Evolutionary conservation across 805 yeast species (phyloP).

Genomic region (Wickerhamiella hasegawae): DNA sequence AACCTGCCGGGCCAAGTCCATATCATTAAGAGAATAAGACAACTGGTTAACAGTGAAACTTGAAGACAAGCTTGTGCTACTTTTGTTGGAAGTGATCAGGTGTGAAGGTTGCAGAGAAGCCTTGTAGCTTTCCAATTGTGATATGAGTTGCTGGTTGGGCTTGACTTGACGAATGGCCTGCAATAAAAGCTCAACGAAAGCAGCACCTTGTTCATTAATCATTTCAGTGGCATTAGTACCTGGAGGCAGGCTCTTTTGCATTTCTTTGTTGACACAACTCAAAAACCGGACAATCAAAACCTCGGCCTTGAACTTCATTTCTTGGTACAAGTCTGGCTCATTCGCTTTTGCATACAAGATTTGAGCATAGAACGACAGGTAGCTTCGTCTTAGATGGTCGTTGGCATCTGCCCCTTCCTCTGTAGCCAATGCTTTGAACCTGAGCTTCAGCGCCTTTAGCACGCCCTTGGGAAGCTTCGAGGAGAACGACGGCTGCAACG

Average conservation of each 20-base stretch:
- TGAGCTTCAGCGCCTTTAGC: conserved; percentile 19
- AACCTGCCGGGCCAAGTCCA: conserved; percentile 35
- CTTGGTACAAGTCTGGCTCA: conserved; percentile 18
- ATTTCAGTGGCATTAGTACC: conserved; percentile 4
- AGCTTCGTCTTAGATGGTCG: conserved; percentile 34
- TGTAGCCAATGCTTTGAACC: conserved; percentile 20
- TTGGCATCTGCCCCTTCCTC: conserved; percentile 19
- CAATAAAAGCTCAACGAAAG: conserved; percentile 19
- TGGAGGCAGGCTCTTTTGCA: conserved; percentile 7
- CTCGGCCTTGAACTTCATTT: conserved; percentile 19
- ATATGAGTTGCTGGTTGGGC: conserved; percentile 9
- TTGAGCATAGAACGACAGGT: conserved; percentile 48
- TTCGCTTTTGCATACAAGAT: conserved; percentile 26
- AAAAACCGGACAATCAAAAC: conserved; percentile 21
- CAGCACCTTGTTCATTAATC: conserved; percentile 16
- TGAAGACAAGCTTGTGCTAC: too few relatives aligned
- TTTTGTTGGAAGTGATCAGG: too few relatives aligned
- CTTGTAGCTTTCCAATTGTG: conserved; percentile 14
- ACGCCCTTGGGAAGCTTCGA: conserved; percentile 18
- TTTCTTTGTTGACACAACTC: conserved; percentile 19
- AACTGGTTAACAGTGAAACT: conserved; percentile 1
- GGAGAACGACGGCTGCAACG: conserved; percentile 8
- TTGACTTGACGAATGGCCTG: conserved; percentile 11
- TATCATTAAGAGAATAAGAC: conserved; percentile 29
- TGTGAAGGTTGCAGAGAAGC: conserved; percentile 4